These are phyloP conservation scores for Bisporella sp. DNA, from an alignment of 2,329 filamentous ascomycete species.

Conservation along the genomic window DNA sequence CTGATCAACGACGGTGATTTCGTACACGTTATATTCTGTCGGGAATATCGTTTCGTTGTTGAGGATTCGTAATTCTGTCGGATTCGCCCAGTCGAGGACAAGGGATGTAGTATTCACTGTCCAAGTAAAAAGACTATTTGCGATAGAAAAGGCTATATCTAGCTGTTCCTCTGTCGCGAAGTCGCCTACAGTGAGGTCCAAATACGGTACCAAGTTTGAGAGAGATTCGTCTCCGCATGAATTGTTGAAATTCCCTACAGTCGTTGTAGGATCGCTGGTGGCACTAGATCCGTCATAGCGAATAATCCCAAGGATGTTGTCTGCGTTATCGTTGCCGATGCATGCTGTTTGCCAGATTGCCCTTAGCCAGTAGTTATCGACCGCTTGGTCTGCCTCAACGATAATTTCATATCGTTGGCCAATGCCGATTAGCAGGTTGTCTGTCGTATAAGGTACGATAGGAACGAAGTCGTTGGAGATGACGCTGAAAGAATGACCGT, in stretches of 20 bases:
- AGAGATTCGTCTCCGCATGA: conserved; percentile 19
- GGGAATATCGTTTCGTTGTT: neutral
- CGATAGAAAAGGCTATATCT: neutral
- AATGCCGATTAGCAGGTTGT: conserved; percentile 50
- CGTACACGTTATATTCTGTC: conserved; percentile 8
- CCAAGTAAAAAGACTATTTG: neutral
- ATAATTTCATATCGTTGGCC: conserved; percentile 38
- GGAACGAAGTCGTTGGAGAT: conserved; percentile 55
- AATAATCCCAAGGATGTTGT: conserved; percentile 38
- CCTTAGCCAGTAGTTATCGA: conserved; percentile 50
- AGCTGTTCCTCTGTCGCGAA: conserved; percentile 4
- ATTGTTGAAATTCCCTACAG: conserved; percentile 6
- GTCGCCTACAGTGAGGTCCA: conserved; percentile 12
- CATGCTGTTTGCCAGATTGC: conserved; percentile 46
- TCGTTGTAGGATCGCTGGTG: conserved; percentile 22
- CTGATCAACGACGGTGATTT: conserved; percentile 14
- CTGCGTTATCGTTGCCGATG: conserved; percentile 47
- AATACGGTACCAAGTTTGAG: conserved; percentile 15
- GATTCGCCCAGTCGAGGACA: neutral
- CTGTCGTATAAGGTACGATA: conserved; percentile 9
- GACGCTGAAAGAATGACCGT: conserved; percentile 47
- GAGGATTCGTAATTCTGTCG: neutral
- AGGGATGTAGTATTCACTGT: neutral
- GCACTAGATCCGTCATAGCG: conserved; percentile 43
- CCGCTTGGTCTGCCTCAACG: conserved; percentile 38